A percentile compares a stretch with the other conserved stretches of the same genome.
These are phyloP conservation scores for Fusarium oligoseptatum DNA, from an alignment of 2,329 filamentous ascomycete species.

Conservation along the genomic window DNA sequence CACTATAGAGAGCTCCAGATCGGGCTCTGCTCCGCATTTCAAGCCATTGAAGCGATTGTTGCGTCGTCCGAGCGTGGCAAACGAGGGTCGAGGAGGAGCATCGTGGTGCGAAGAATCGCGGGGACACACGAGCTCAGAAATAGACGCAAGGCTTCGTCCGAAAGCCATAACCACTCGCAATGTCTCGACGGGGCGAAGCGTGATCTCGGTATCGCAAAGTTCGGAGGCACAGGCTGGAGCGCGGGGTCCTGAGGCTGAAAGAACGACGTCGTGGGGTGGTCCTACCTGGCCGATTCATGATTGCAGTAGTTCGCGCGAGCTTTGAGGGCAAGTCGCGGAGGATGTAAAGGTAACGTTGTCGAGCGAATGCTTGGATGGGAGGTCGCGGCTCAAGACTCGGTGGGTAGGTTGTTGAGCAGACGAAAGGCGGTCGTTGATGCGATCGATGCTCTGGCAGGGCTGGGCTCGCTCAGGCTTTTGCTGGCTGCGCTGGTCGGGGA, in stretches of 20 bases:
- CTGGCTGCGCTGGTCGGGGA: conserved; percentile 41
- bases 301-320: conserved; percentile 50
- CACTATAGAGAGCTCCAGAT: conserved; percentile 4
- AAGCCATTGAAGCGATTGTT: conserved; percentile 34
- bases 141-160: conserved; percentile 30
- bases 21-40: conserved; percentile 12
- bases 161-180: conserved; percentile 1
- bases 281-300: conserved; percentile 74
- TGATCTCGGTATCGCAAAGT: conserved; percentile 34
- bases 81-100: conserved; percentile 31
- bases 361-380: conserved; percentile 27
- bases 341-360: conserved; percentile 30
- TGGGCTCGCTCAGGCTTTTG: conserved; percentile 39
- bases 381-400: conserved; percentile 33
- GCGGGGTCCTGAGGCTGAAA: conserved; percentile 45
- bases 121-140: conserved; percentile 26
- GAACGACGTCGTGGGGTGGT: conserved; percentile 47
- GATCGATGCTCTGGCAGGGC: conserved; percentile 35
- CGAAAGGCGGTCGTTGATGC: conserved; percentile 39
- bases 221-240: conserved; percentile 35
- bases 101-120: conserved; percentile 25
- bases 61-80: conserved; percentile 28
- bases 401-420: conserved; percentile 39
- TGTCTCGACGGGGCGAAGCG: conserved; percentile 30
- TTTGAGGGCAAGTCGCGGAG: conserved; percentile 21